A percentile compares a stretch with the other conserved stretches of the same genome.
Conservation (phyloP, 768 basidiomycete genomes). For the Amanita exitialis region DNA sequence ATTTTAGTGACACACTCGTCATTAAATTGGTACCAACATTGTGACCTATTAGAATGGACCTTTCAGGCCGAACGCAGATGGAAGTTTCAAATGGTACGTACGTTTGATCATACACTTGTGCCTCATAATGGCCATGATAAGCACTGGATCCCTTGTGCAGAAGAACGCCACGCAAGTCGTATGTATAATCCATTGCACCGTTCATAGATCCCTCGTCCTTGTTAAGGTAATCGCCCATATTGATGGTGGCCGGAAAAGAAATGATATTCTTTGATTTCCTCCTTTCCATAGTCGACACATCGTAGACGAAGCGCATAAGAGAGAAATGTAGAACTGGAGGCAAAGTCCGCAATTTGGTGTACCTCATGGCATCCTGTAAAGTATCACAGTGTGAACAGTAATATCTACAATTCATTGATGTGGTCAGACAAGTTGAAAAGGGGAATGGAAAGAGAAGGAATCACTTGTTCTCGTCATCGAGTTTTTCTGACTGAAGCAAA, state of each 20-base stretch:
- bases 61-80: not conserved
- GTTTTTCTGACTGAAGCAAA: conserved; percentile 55
- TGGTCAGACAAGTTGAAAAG: not conserved
- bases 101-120: conserved; percentile 61
- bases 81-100: not conserved
- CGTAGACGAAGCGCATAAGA: conserved; percentile 87
- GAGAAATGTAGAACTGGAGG: conserved; percentile 91
- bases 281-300: conserved; percentile 65
- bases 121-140: conserved; percentile 85
- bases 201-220: conserved; percentile 9
- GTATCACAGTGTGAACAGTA: conserved; percentile 64
- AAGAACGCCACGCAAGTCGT: conserved; percentile 79
- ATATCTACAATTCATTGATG: conserved; percentile 44
- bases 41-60: conserved; percentile 7
- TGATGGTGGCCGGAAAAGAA: conserved; percentile 61
- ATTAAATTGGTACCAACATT: conserved; percentile 87
- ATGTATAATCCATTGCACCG: conserved; percentile 27
- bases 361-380: conserved; percentile 73
- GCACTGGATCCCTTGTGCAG: conserved; percentile 90
- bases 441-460: not conserved
- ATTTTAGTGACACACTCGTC: conserved; percentile 76
- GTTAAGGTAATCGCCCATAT: conserved; percentile 56
- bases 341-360: conserved; percentile 55
- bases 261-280: conserved; percentile 82
- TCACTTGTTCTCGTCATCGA: conserved; percentile 80